Evolutionary conservation across 257 asterid genomes (phyloP).

Genomic region (Lycium ferocissimum): DNA sequence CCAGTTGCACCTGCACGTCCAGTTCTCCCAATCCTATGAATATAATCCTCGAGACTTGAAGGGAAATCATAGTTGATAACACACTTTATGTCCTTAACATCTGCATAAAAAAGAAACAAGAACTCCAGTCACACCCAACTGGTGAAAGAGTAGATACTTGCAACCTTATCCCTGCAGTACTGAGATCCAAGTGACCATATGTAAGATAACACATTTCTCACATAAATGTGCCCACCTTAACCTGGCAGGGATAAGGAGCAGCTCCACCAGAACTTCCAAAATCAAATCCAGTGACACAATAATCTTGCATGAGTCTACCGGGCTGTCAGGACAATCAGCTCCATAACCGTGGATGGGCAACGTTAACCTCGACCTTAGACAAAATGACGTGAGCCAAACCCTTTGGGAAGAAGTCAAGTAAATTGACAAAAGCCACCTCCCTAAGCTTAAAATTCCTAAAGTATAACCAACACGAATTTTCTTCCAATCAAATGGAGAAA

Average conservation of each 20-base stretch:
- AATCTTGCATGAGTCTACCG: constrained; percentile 79
- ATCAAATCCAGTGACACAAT: constrained; percentile 53
- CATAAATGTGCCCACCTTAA: constrained; percentile 85
- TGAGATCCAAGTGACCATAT: constrained; percentile 62
- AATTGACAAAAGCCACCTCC: background rate
- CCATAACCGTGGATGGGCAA: constrained; percentile 93
- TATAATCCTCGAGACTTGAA: constrained; percentile 86
- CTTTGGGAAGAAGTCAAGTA: constrained; percentile 30
- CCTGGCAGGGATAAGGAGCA: constrained; percentile 99
- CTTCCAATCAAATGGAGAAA: constrained; percentile 16
- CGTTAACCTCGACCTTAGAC: constrained; percentile 59
- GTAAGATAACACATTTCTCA: constrained; percentile 70
- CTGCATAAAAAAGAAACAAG: constrained; percentile 48
- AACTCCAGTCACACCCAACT: constrained; percentile 23
- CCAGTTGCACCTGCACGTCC: constrained; percentile 97
- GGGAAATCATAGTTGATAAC: constrained; percentile 94
- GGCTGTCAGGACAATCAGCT: constrained; percentile 82
- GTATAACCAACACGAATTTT: background rate
- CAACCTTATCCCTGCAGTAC: constrained; percentile 98
- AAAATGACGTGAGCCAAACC: constrained; percentile 45
- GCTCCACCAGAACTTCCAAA: constrained; percentile 65
- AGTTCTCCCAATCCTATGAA: constrained; percentile 94
- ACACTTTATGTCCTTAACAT: constrained; percentile 95
- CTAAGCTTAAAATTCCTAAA: constrained; percentile 9
- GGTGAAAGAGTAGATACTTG: constrained; percentile 38